Evolutionary conservation across 2,329 filamentous ascomycete genomes (phyloP), one percentile per base, ranked within the genome.

Genomic region (Ustulina deusta): DNA sequence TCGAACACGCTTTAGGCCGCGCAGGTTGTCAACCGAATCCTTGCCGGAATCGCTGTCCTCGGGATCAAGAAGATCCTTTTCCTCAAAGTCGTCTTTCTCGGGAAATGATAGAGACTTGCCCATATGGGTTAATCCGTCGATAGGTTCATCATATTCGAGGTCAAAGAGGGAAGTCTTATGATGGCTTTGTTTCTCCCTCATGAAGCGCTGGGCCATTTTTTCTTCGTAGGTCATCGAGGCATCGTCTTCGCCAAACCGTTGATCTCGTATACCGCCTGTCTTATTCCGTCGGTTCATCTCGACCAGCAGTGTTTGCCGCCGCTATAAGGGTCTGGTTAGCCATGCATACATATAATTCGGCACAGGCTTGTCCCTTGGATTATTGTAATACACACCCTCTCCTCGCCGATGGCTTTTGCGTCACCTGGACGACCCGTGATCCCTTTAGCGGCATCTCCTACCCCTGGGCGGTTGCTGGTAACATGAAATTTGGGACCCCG

Each of bases 201-300:
- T 93, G 77, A 97, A 99, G 76, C 96, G 88, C 80, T 97, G 93
- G 72, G 96, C 87, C 82, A 96, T 96, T 78, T 92, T 92, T 76
- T 98, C 93, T 77, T 99, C 96, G 1, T 94, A 91, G 2, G 93
- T 93, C 93, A 99, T 95, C 13, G 90, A 92, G 11, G 94, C 93
- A 78, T 99, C 94, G 76, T 97, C 92, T 83, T 99, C 97, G 80
- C 97, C 96, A 76, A 99, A 97, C 74, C 96, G 91, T 75, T 93
- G 89, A 85, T 99, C 96, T 61, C 97, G 81, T 70, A 99, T 93
- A 4, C 94, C 95, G 71, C 96, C 96, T 22, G 95, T 91, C 80
- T 97, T 97, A 79, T 97, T 94, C 44, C 93, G 89, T 68, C 89
- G 87, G 77, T 97, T 92, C 86, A 98, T 91, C 77, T 98, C 95